Evolutionary conservation across 1,284 basidiomycete genomes (phyloP).

Genomic region (Rhodotorula sp.): DNA sequence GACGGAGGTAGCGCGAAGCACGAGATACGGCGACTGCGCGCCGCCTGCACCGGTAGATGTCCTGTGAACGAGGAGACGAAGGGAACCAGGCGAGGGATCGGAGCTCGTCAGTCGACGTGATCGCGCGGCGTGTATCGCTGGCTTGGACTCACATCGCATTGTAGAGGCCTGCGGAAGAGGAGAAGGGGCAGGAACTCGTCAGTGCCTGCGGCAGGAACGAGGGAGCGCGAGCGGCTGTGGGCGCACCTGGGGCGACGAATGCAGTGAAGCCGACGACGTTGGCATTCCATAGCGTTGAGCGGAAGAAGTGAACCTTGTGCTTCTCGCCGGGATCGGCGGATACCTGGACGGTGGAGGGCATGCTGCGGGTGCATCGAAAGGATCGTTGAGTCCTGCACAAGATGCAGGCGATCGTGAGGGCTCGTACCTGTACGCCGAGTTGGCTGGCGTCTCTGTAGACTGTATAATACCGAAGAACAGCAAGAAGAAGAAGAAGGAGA

Average conservation of each 20-base stretch:
- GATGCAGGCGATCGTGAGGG: too few relatives aligned
- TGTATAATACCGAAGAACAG: too few relatives aligned
- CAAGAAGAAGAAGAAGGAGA: too few relatives aligned
- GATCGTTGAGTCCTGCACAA: too few relatives aligned
- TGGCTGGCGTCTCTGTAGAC: too few relatives aligned
- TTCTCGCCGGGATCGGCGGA: not conserved
- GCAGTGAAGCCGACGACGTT: constrained; percentile 50
- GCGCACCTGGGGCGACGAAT: constrained; percentile 51
- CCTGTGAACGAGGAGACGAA: too few relatives aligned
- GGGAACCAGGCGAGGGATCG: too few relatives aligned
- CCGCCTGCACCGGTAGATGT: constrained; percentile 43
- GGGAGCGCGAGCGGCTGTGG: constrained; percentile 30
- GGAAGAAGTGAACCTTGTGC: not conserved
- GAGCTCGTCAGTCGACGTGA: too few relatives aligned
- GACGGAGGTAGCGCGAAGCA: constrained; percentile 51
- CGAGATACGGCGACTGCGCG: constrained; percentile 41
- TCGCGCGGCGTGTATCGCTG: too few relatives aligned
- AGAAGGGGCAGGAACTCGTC: not conserved
- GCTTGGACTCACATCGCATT: not conserved
- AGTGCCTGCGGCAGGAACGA: not conserved
- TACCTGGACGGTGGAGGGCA: too few relatives aligned
- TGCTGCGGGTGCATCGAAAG: too few relatives aligned
- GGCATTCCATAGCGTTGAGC: constrained; percentile 37
- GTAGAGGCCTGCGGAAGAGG: not conserved
- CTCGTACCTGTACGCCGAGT: too few relatives aligned